Conservation (phyloP, 768 basidiomycete genomes). For the Dictyophora rubrovolvata region DNA sequence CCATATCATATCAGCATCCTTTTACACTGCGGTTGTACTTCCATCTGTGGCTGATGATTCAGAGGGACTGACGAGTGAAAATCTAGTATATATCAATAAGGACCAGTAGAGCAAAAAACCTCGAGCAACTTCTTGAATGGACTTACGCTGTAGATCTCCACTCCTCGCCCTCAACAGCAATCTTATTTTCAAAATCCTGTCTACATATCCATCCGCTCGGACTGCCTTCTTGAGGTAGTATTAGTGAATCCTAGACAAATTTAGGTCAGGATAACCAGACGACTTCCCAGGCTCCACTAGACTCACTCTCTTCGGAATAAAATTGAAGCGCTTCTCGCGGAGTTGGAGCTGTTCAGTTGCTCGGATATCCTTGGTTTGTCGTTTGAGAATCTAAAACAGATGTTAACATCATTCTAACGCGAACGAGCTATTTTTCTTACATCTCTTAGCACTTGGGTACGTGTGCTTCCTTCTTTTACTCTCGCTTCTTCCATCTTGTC, state of each 20-base stretch:
- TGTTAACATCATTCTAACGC: constrained; percentile 2
- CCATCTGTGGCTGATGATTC: not conserved
- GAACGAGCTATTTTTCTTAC: constrained; percentile 20
- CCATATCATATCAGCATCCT: not conserved
- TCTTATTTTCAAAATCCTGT: constrained; percentile 32
- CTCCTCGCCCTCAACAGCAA: constrained; percentile 31
- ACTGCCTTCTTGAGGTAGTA: constrained; percentile 54
- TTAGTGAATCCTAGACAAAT: constrained; percentile 31
- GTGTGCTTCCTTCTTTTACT: constrained; percentile 28
- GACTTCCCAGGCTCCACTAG: too few species aligned
- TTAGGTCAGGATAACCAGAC: not conserved
- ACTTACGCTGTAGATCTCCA: constrained; percentile 48
- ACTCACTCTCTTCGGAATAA: constrained; percentile 52
- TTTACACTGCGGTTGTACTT: not conserved
- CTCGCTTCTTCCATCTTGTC: constrained; percentile 64
- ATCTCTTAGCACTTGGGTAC: constrained; percentile 49
- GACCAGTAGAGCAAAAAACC: not conserved
- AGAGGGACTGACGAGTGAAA: not conserved
- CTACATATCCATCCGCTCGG: constrained; percentile 68
- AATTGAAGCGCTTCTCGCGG: constrained; percentile 59
- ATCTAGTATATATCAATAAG: not conserved
- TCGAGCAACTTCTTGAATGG: not conserved
- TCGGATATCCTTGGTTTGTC: constrained; percentile 36
- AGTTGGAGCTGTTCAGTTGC: constrained; percentile 28
- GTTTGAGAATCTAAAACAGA: constrained; percentile 42